Evolutionary conservation across 805 yeast species (phyloP).

Genomic region (Clavispora vitiphila): DNA sequence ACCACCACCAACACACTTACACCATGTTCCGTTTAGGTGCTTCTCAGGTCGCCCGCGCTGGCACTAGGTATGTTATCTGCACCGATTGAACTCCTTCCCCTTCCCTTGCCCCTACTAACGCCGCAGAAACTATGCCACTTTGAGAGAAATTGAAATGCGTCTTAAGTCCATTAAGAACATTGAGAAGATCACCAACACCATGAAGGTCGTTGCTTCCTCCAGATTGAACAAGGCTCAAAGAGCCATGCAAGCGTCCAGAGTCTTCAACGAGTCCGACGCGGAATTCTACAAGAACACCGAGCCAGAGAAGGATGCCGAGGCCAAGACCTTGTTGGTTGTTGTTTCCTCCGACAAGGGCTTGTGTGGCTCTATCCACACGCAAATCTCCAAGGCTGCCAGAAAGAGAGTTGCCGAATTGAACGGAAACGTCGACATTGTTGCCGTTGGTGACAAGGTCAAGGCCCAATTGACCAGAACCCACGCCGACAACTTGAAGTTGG

Average conservation of each 20-base stretch:
- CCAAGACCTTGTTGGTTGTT: conserved; percentile 76
- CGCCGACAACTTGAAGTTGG: conserved; percentile 60
- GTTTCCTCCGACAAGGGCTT: conserved; percentile 90
- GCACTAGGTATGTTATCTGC: conserved; percentile 45
- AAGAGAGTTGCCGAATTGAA: conserved; percentile 55
- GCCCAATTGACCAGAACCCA: conserved; percentile 83
- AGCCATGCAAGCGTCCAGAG: conserved; percentile 86
- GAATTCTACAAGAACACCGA: conserved; percentile 81
- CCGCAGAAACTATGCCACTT: conserved; percentile 87
- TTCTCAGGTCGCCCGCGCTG: conserved; percentile 46
- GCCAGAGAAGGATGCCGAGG: conserved; percentile 53
- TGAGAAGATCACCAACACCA: conserved; percentile 98
- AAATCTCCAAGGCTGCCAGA: conserved; percentile 86
- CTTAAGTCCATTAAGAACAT: conserved; percentile 97
- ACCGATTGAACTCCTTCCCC: not conserved
- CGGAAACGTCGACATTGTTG: conserved; percentile 66
- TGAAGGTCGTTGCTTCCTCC: conserved; percentile 99
- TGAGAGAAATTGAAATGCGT: conserved; percentile 98
- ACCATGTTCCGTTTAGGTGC: conserved; percentile 54
- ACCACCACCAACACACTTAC: conserved; percentile 11
- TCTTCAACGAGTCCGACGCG: conserved; percentile 72
- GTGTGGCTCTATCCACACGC: conserved; percentile 98
- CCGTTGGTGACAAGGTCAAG: conserved; percentile 93
- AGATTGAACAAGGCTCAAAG: conserved; percentile 92
- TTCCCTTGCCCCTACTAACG: conserved; percentile 18